Base-by-base conservation (phyloP, 148 eudicot genomes). In the Vaccinium macrocarpon region DNA sequence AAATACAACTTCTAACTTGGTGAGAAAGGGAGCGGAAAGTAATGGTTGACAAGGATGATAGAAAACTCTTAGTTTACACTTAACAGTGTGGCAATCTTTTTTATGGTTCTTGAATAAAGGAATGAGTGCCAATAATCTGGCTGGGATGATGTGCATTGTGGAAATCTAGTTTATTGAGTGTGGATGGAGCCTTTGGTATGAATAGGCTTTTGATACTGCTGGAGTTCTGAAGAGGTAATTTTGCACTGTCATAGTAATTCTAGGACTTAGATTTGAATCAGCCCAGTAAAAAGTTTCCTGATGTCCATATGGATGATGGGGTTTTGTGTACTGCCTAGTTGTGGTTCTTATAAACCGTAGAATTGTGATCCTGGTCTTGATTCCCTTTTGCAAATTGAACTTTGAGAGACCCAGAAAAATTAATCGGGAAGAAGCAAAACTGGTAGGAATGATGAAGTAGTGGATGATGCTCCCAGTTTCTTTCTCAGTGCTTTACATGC, bases 401-500 rank as follows among this genome's bases (percentile, higher is more conserved):
- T 46, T 19, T 6, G 21, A 16, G 50, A 74, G 21, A 46, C n/a
- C 52, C 13, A 19, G 10, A 19, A 0, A 16, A 42, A 8, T 19
- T 2, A 21, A 48, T 38, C 3, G 0, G 32, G 32, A 15, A 77
- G 59, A 49, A 23, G 42, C 13, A n/a, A 51, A 51, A 35, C 38
- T 50, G 57, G 18, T 27, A 53, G 62, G 62, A 53, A 18, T 1
- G 16, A 78, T 4, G 23, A 19, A 46, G 59, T 55, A 55, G 25
- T 55, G 64, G 79, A 78, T 46, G 64, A 78, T 55, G 38, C 48
- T 78, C 81, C 81, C 38, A 53, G 35, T 29, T 55, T 78, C 81
- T 55, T 78, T 53, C 46, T 64, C 72, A 23, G 13, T 66, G 72
- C 72, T 66, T 66, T 13, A 25, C 12, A 25, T 23, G 16, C 72